These are phyloP conservation scores for Neurospora sp. DNA, from an alignment of 495 filamentous ascomycete species.

Conservation along the genomic window DNA sequence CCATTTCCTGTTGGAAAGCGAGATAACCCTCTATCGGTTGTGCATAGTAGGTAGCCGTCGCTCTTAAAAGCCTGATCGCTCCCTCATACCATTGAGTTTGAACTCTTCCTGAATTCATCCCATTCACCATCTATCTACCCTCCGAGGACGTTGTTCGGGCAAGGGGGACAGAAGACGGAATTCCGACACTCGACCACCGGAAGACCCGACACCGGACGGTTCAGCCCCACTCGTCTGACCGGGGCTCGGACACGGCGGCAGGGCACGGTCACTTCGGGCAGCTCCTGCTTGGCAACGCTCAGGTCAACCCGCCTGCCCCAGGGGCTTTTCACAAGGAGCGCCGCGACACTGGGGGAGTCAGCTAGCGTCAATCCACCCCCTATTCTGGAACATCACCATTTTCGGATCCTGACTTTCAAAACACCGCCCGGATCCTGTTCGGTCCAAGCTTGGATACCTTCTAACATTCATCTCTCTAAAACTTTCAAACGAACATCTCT, in stretches of 20 bases:
- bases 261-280: background rate
- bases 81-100: background rate
- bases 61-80: background rate
- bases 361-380: background rate
- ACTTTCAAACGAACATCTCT: background rate
- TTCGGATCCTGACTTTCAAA: background rate
- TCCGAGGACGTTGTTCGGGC: background rate
- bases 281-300: background rate
- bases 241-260: background rate
- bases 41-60: background rate
- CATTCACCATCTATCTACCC: background rate
- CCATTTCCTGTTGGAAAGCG: background rate
- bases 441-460: background rate
- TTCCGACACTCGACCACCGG: background rate
- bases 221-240: background rate
- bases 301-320: background rate
- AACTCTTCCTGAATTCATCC: background rate
- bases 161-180: background rate
- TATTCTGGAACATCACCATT: constrained; percentile 1
- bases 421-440: background rate
- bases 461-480: background rate
- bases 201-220: background rate
- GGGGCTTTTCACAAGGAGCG: background rate
- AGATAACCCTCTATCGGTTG: background rate
- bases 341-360: background rate